phyloP scores from a whole-genome alignment of 1,284 basidiomycete genomes.

The Rhodotorula sp. region DNA sequence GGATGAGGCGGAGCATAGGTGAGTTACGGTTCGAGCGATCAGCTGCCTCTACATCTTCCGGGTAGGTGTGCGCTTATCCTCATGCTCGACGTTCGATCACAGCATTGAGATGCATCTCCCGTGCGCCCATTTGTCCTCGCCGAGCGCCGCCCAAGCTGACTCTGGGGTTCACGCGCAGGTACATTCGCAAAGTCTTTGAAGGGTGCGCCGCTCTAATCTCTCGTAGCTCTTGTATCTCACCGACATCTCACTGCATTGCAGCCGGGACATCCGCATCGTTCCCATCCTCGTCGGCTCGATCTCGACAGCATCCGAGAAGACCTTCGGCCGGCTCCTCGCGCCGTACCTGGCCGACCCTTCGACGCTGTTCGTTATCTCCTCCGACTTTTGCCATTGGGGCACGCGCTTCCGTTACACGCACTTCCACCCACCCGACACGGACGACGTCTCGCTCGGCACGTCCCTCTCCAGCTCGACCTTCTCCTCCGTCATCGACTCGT shows the following conservation, averaged over 20 bases:
- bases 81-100: accelerated
- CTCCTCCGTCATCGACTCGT: background rate
- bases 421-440: slow-evolving; percentile 9
- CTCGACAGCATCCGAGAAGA: slow-evolving; percentile 59
- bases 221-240: too few relatives aligned
- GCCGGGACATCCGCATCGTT: slow-evolving; percentile 75
- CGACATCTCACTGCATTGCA: background rate
- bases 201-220: slow-evolving; percentile 55
- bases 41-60: background rate
- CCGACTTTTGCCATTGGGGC: slow-evolving; percentile 98
- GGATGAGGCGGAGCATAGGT: slow-evolving; percentile 85
- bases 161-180: slow-evolving; percentile 48
- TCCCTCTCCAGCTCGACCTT: slow-evolving; percentile 13
- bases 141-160: slow-evolving; percentile 46
- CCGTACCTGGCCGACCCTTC: slow-evolving; percentile 72
- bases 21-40: background rate
- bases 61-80: background rate
- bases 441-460: background rate
- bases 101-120: slow-evolving; percentile 79
- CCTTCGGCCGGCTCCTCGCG: slow-evolving; percentile 70
- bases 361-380: slow-evolving; percentile 87
- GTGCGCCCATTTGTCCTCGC: background rate
- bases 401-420: slow-evolving; percentile 43
- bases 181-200: slow-evolving; percentile 81
- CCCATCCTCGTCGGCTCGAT: slow-evolving; percentile 90